These are phyloP conservation scores for Camellia lanceoleosa DNA, from an alignment of 148 eudicot genomes.

Conservation along the genomic window DNA sequence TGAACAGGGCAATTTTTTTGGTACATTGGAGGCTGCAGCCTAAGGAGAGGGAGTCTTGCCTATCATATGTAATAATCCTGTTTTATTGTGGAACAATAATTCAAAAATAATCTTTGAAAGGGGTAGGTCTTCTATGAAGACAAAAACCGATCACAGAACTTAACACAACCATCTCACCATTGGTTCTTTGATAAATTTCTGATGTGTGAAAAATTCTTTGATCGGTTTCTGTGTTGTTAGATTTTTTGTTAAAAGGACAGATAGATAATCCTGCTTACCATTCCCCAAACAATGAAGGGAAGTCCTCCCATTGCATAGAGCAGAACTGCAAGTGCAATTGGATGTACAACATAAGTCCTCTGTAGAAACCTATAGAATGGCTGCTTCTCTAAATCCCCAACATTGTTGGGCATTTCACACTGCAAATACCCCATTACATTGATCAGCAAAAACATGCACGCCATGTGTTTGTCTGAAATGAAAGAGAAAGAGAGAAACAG, in stretches of 20 bases:
- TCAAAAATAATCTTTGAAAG: neutral
- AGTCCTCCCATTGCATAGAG: conserved; percentile 69
- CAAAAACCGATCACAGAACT: no score
- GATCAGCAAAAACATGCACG: neutral
- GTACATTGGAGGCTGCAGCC: no score
- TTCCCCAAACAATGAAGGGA: conserved; percentile 84
- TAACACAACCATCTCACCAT: no score
- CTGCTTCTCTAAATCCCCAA: conserved; percentile 72
- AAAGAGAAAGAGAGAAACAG: neutral
- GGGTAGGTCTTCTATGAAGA: neutral
- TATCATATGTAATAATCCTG: neutral
- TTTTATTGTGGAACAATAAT: neutral
- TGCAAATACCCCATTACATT: conserved; percentile 22
- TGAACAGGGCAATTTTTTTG: no score
- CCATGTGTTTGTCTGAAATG: neutral
- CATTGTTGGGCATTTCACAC: conserved; percentile 75
- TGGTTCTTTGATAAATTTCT: no score
- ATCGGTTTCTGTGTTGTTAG: no score
- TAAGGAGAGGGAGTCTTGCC: no score
- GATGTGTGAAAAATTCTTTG: no score
- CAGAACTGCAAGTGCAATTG: conserved; percentile 49
- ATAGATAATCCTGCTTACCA: conserved; percentile 40
- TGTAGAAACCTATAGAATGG: conserved; percentile 59
- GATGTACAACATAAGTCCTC: conserved; percentile 56
- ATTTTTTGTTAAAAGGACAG: neutral